These are phyloP conservation scores for Sanghuangporus baumii DNA, from an alignment of 1,284 basidiomycete genomes.

Conservation along the genomic window DNA sequence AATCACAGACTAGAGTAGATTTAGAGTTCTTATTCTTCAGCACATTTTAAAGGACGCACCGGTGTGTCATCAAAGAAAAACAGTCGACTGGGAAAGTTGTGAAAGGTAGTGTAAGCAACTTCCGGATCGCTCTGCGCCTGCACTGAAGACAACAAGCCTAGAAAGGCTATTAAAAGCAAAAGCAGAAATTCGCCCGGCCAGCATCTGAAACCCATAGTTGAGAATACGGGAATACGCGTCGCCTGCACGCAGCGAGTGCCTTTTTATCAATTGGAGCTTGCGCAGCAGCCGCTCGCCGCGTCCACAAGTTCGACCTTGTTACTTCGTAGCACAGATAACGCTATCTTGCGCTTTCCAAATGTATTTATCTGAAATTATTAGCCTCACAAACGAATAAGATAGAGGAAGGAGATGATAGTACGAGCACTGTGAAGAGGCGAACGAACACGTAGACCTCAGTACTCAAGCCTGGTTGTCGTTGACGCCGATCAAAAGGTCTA, in stretches of 20 bases:
- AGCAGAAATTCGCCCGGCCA: not conserved
- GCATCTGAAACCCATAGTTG: not conserved
- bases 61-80: slow-evolving; percentile 93
- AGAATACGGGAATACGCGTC: not conserved
- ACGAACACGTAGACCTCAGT: not conserved
- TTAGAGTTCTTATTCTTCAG: not conserved
- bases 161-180: not conserved
- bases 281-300: not conserved
- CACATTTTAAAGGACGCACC: slow-evolving; percentile 38
- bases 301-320: not conserved
- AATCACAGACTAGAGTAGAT: slow-evolving; percentile 55
- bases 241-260: not conserved
- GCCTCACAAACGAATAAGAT: not conserved
- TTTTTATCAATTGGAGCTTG: not conserved
- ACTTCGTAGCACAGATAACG: not conserved
- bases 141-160: slow-evolving; percentile 15
- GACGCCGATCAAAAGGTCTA: not conserved
- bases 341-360: not conserved
- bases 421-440: not conserved
- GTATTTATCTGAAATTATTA: not conserved
- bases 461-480: not conserved
- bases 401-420: not conserved
- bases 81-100: slow-evolving; percentile 75
- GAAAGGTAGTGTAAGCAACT: slow-evolving; percentile 43
- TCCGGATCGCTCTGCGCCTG: slow-evolving; percentile 36